Conservation (phyloP, 108 stramenopile species). For the Skeletonema costatum region DNA sequence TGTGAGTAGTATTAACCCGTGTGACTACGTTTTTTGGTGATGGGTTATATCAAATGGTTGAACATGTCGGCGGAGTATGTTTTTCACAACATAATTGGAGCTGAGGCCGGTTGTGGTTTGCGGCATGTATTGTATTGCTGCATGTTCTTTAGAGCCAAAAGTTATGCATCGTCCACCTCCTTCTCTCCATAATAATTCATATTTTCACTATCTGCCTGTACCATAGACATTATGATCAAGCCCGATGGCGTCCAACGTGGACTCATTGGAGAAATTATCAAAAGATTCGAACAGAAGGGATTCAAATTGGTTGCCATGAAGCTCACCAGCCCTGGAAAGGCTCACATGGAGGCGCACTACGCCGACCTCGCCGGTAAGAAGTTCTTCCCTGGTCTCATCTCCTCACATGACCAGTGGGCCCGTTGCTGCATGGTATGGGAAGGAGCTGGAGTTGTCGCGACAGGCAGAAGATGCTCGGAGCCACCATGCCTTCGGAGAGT, state of each 20-base stretch:
- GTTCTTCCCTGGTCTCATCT: slow-evolving; percentile 96
- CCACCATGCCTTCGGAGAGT: slow-evolving; percentile 95
- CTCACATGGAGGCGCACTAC: slow-evolving; percentile 96
- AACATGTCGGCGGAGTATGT: background rate
- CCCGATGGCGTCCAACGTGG: slow-evolving; percentile 99
- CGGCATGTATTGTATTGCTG: background rate
- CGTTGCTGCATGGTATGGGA: slow-evolving; percentile 95
- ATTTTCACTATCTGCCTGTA: background rate
- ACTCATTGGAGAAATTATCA: slow-evolving; percentile 96
- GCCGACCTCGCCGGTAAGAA: slow-evolving; percentile 90
- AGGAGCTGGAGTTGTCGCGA: slow-evolving; percentile 74
- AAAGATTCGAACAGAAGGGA: slow-evolving; percentile 96
- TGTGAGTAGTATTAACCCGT: slow-evolving; percentile 16
- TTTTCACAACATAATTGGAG: background rate
- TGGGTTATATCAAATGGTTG: background rate
- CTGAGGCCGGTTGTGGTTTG: background rate
- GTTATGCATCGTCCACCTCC: background rate
- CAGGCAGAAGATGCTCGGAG: slow-evolving; percentile 97
- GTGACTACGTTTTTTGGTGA: background rate
- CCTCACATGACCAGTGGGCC: slow-evolving; percentile 98
- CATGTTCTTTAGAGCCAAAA: background rate
- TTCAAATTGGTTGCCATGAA: slow-evolving; percentile 98
- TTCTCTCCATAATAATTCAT: background rate
- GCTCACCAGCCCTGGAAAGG: slow-evolving; percentile 79
- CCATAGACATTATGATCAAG: slow-evolving; percentile 87